Conservation (phyloP, 805 yeast species). For the Yarrowia alimentaria region DNA sequence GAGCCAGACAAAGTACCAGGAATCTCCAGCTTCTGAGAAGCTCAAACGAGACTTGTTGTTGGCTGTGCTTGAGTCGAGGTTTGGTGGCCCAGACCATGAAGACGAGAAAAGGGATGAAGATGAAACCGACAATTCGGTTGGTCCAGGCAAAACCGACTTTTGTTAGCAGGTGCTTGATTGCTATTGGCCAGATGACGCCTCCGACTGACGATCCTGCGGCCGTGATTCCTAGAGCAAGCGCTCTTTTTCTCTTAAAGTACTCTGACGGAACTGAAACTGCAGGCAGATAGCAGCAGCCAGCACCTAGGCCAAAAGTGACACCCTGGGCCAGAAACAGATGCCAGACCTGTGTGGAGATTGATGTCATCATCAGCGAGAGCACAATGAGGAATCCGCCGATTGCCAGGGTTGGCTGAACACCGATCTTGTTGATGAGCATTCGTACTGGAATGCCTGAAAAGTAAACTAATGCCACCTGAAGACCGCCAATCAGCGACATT, state of each 20-base stretch:
- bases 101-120: constrained; percentile 34
- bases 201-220: constrained; percentile 53
- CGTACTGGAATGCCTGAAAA: constrained; percentile 43
- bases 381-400: constrained; percentile 49
- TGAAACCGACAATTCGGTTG: constrained; percentile 49
- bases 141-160: constrained; percentile 56
- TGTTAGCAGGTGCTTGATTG: constrained; percentile 41
- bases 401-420: constrained; percentile 42
- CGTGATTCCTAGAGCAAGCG: constrained; percentile 50
- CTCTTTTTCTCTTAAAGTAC: constrained; percentile 49
- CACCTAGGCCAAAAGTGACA: constrained; percentile 49
- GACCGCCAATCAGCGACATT: constrained; percentile 54
- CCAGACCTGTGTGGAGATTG: constrained; percentile 49
- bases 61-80: constrained; percentile 17
- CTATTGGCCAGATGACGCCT: constrained; percentile 42
- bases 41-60: constrained; percentile 6
- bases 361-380: constrained; percentile 48
- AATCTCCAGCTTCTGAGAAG: constrained; percentile 35
- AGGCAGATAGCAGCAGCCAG: constrained; percentile 47
- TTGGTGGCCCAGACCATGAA: constrained; percentile 27
- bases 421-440: constrained; percentile 45
- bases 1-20: constrained; percentile 30
- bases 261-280: constrained; percentile 48
- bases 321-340: constrained; percentile 56
- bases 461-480: constrained; percentile 49